Base-by-base conservation (phyloP, 2,329 filamentous ascomycete genomes). In the Sporothrix inflata region DNA sequence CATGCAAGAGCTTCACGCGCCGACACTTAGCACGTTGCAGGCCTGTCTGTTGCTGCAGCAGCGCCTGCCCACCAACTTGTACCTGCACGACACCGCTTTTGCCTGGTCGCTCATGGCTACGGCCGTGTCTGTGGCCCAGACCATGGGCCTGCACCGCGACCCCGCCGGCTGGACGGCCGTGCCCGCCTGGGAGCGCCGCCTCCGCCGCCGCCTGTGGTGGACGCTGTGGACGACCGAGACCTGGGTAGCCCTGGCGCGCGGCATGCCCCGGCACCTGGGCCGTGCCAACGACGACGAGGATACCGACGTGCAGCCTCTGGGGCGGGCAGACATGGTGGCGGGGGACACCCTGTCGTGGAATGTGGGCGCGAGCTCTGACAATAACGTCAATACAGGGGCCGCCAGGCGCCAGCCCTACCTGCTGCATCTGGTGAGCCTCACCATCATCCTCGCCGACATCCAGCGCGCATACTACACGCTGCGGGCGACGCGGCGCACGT, bases 31-130 rank as follows among this genome's bases (percentile, higher is more conserved):
- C 24, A 80, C 79, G 1, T 53, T 80, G 21, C 79, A 81, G 73
- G 79, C 79, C 1, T 80, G 78, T 70, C 76, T 80, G 4, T 73
- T 80, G 11, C 68, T 81, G 19, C 74, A 80, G 3, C 79, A 81
- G 63, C 75, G 79, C 40, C 77, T 78, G 0, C 78, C 79, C 21
- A 79, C 78, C 1, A 79, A 80, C 71, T 76, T 77, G 4, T 80
- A 79, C 55, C 77, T 78, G 2, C 78, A 78, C 27, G 79, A 81
- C 68, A 79, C 79, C 1, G 79, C 79, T 24, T 81, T 78, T 75
- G 77, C 79, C 42, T 79, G 77, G 42, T 79, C 77, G 53, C 75
- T 80, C 14, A 76, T 80, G 34, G 78, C 78, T 21, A 80, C 78
- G 75, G 77, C 78, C 12, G 78, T 80, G 5, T 78, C 77, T 70